Evolutionary conservation across 768 basidiomycete species (phyloP), one percentile per base, ranked within the genome.

Genomic region (Rhodotorula babjevae): DNA sequence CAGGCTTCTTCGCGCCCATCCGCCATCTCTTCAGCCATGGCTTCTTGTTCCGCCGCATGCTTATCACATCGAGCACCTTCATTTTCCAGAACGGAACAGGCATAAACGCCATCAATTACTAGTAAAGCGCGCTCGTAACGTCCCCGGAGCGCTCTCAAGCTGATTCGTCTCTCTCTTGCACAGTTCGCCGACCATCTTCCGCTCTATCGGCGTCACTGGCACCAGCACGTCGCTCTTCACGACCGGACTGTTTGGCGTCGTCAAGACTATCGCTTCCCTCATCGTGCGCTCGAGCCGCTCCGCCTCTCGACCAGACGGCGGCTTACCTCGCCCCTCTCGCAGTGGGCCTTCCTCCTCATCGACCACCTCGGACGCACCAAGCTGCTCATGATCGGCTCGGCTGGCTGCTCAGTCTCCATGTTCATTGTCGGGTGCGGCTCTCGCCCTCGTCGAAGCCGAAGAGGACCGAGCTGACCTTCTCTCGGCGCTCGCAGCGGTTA

Each of bases 191-290:
- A 85, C 82, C 79, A 78, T 33, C 81, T 81, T 46, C 63, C 29
- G 12, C 27, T 15, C 82, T 7, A 82, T 87, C 60, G 76, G 76
- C n/a, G n/a, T 78, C 15, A 63, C 62, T 16, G 77, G 77, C 27
- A 61, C 55, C 19, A 71, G 65, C 66, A 75, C 71, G 15, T n/a
- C 50, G 2, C 73, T 78, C 16, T 61, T 78, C 16, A 75, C 77
- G 33, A 78, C 77, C 49, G 85, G 85, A 4, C 76, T 86, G 52
- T 86, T 84, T 74, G 86, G 85, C 21, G 81, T 85, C 49, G 82
- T 85, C 81, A 81, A 83, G 79, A 79, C 80, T 19, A 59, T 77
- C n/a, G 69, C 68, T 18, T 69, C 79, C 2, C 63, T 85, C 31
- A 63, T 85, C 57, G 69, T 29, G 64, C 61, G 67, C 50, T 36